Conservation (phyloP, 306 rosid genomes). For the Astragalus membranaceus region DNA sequence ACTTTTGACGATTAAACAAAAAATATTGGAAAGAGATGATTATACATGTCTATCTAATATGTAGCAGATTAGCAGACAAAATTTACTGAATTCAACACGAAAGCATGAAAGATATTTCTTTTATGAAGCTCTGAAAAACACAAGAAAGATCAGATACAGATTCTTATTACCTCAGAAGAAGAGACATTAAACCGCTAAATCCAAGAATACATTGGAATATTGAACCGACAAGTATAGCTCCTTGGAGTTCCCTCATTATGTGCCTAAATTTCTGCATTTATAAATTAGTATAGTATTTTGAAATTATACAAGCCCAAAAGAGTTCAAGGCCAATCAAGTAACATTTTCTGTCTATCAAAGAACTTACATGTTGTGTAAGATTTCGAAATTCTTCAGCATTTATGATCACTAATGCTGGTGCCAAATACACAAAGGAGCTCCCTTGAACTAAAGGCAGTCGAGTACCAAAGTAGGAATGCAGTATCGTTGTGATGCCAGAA, state of each 20-base stretch:
- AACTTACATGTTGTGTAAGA: slow-evolving; percentile 77
- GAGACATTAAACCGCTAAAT: slow-evolving; percentile 78
- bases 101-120: not conserved
- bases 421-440: slow-evolving; percentile 77
- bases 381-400: slow-evolving; percentile 68
- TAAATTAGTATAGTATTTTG: not conserved
- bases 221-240: slow-evolving; percentile 89
- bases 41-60: not conserved
- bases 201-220: slow-evolving; percentile 82
- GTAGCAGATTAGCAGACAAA: not conserved
- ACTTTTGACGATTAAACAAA: too few relatives aligned
- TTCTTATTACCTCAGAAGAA: slow-evolving; percentile 65
- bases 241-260: slow-evolving; percentile 97
- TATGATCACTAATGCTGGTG: slow-evolving; percentile 67
- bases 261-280: slow-evolving; percentile 77
- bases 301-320: slow-evolving; percentile 1
- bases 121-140: not conserved
- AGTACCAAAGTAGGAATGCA: slow-evolving; percentile 71
- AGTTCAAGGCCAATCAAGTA: not conserved
- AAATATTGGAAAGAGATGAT: too few relatives aligned
- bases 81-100: not conserved
- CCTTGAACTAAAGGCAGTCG: slow-evolving; percentile 85
- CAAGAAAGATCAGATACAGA: not conserved
- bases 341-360: not conserved
- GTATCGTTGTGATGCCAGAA: slow-evolving; percentile 72